Percentiles rank a stretch among this genome's conserved stretches.
phyloP scores from a whole-genome alignment of 768 basidiomycete genomes.

The Tulasnella sp. region DNA sequence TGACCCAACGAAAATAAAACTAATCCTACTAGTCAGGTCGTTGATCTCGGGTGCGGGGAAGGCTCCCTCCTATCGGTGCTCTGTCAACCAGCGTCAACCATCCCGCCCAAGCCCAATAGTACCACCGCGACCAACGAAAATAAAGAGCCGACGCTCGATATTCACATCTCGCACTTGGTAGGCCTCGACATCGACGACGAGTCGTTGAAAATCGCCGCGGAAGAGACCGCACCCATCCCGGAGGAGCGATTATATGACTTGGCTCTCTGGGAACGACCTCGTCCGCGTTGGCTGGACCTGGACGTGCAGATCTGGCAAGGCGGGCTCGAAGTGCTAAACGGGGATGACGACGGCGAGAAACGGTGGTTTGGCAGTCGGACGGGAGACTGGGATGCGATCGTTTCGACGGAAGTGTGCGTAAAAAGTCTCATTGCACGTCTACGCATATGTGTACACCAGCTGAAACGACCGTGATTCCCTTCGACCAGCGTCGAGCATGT shows the following conservation, averaged over 20 bases:
- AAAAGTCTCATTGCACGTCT: slow-evolving; percentile 10
- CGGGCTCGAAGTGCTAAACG: slow-evolving; percentile 63
- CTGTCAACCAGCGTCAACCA: slow-evolving; percentile 71
- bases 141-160: slow-evolving; percentile 38
- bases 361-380: slow-evolving; percentile 22
- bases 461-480: slow-evolving; percentile 4
- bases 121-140: slow-evolving; percentile 27
- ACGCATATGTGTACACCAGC: neutral
- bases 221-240: slow-evolving; percentile 46
- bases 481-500: slow-evolving; percentile 72
- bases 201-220: slow-evolving; percentile 55
- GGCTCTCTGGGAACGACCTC: slow-evolving; percentile 21
- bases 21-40: slow-evolving; percentile 40
- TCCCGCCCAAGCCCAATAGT: slow-evolving; percentile 39
- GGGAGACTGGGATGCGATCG: slow-evolving; percentile 48
- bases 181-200: slow-evolving; percentile 63
- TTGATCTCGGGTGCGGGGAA: slow-evolving; percentile 84
- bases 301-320: slow-evolving; percentile 70
- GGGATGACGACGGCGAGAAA: slow-evolving; percentile 45
- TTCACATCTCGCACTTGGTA: slow-evolving; percentile 55
- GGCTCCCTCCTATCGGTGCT: slow-evolving; percentile 68
- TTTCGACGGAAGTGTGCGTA: slow-evolving; percentile 72
- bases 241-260: neutral
- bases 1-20: no score
- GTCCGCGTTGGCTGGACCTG: slow-evolving; percentile 63